phyloP scores from a whole-genome alignment of 495 filamentous ascomycete genomes.

The Trichoderma erinaceum region DNA sequence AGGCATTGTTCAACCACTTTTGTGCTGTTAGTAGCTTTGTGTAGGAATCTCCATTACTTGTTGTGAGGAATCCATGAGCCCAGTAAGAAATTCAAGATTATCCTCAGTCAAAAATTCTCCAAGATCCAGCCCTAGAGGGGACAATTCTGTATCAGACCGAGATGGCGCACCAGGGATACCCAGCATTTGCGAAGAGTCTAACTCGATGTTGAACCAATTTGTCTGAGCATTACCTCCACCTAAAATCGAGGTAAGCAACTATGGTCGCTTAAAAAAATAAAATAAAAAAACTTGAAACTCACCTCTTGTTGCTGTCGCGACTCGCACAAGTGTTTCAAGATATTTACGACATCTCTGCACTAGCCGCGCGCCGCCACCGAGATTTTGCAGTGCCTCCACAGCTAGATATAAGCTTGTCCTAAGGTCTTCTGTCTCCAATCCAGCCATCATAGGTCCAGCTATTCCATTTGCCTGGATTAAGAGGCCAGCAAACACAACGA shows the following conservation, averaged over 20 bases:
- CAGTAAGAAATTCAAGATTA: background rate
- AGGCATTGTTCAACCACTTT: background rate
- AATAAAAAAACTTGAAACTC: background rate
- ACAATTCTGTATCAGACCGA: background rate
- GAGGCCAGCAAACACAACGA: background rate
- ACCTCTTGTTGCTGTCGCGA: background rate
- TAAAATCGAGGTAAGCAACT: background rate
- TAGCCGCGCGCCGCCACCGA: background rate
- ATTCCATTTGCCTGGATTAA: background rate
- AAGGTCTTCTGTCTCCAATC: background rate
- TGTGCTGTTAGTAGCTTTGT: background rate
- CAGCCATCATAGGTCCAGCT: background rate
- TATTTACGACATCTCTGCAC: slow-evolving; percentile 3
- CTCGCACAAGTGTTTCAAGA: background rate
- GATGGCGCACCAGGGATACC: background rate
- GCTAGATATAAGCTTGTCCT: background rate
- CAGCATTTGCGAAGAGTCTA: background rate
- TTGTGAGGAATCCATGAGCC: background rate
- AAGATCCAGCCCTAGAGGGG: background rate
- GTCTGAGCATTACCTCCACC: background rate
- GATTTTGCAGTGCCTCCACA: background rate
- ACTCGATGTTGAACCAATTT: background rate
- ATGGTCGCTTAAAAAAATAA: background rate
- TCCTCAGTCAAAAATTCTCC: background rate
- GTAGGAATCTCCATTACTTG: slow-evolving; percentile 6